Evolutionary conservation across 2,329 filamentous ascomycete species (phyloP), one percentile per base, ranked within the genome.

Genomic region (Stemphylium lycopersici): DNA sequence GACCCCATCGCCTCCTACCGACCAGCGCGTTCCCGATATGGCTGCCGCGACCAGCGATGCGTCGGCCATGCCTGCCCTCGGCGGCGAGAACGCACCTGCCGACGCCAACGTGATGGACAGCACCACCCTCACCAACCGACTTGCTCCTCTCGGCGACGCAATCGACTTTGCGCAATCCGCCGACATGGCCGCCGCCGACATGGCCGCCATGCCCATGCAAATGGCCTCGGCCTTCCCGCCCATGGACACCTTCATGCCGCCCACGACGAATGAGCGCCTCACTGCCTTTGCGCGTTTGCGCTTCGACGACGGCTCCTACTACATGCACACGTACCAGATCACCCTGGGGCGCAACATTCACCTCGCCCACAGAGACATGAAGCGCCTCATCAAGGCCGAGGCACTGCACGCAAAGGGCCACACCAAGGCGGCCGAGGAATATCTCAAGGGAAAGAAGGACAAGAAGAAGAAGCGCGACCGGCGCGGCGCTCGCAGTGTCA

Each of bases 271-370:
- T 47, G 68, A 74, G 56, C 69, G 69, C 45, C 82, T 86, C 56
- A 80, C 83, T 59, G 85, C 84, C 31, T 88, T 84, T 71, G 86
- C 85, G 36, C 86, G 86, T 68, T 78, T 93, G 56, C 84, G 87
- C 65, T 92, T 93, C 69, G 82, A 84, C 62, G 90, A 93, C 77
- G 88, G 89, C 68, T 83, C 87, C 51, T 92, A 90, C 72, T 89
- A 90, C 74, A 89, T 93, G 86, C 90, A 87, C 46, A 91, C 88
- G 1, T 88, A 87, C 64, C 82, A 84, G 47, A 83, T 92, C 63
- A 84, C 90, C 52, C 84, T 93, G 24, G 89, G 89, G 49, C 87
- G 90, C 56, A 89, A 92, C 72, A 81, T 87, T 22, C 58, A 68
- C 10, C 69, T 72, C 13, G 70, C 71, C 24, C 72, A 68, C 51